These are phyloP conservation scores for Neurospora discreta DNA, from an alignment of 495 filamentous ascomycete genomes.

Conservation along the genomic window DNA sequence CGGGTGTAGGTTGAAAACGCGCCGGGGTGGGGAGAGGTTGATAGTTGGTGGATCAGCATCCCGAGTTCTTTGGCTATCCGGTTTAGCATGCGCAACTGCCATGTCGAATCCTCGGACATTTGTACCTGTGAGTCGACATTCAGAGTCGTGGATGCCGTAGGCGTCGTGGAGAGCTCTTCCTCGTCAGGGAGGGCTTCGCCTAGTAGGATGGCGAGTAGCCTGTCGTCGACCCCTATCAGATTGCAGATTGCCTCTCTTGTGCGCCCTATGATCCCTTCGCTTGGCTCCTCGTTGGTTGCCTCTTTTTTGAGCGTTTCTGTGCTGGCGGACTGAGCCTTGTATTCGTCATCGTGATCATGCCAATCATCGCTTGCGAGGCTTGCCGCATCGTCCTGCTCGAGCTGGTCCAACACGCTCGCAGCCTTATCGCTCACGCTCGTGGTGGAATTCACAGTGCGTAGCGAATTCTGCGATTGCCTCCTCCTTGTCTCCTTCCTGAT, in stretches of 20 bases:
- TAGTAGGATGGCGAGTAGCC: slow-evolving; percentile 71
- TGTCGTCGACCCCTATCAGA: slow-evolving; percentile 84
- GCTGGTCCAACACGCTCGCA: slow-evolving; percentile 11
- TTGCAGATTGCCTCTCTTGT: slow-evolving; percentile 77
- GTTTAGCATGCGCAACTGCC: slow-evolving; percentile 70
- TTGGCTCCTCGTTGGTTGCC: slow-evolving; percentile 17
- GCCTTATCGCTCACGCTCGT: slow-evolving; percentile 9
- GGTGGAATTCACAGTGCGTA: slow-evolving; percentile 3
- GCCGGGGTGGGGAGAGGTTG: slow-evolving; percentile 52
- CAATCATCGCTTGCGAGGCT: slow-evolving; percentile 22
- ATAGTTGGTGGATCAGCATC: slow-evolving; percentile 67
- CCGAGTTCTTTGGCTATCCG: slow-evolving; percentile 82
- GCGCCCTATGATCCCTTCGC: slow-evolving; percentile 64
- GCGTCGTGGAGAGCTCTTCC: slow-evolving; percentile 32
- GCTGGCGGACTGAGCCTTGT: not conserved
- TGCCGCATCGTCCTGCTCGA: slow-evolving; percentile 23
- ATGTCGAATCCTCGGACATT: slow-evolving; percentile 37
- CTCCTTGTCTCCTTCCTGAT: slow-evolving; percentile 76
- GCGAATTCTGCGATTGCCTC: slow-evolving; percentile 31
- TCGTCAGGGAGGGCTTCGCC: slow-evolving; percentile 68
- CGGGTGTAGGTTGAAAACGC: slow-evolving; percentile 68
- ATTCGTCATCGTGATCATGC: slow-evolving; percentile 28
- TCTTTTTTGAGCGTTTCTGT: slow-evolving; percentile 6
- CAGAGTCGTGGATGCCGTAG: slow-evolving; percentile 19
- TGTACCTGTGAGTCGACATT: slow-evolving; percentile 20